These are phyloP conservation scores for Pseudozyma sp. DNA, from an alignment of 1,284 basidiomycete genomes.

Conservation along the genomic window DNA sequence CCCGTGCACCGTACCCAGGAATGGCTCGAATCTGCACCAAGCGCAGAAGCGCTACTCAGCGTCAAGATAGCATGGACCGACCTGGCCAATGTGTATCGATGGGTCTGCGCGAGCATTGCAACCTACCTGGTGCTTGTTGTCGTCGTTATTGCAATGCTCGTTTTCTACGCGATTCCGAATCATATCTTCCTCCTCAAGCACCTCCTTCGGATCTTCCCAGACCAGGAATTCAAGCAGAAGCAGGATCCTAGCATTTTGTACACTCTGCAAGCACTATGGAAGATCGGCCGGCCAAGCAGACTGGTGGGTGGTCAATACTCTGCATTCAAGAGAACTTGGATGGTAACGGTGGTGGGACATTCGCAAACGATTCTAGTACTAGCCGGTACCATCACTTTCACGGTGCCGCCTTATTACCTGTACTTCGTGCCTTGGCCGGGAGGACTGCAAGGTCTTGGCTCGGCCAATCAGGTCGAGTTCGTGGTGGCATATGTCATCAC, in stretches of 20 bases:
- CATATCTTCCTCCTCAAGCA: slow-evolving; percentile 25
- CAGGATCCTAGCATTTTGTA: background rate
- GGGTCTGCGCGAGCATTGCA: slow-evolving; percentile 4
- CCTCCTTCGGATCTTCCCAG: slow-evolving; percentile 20
- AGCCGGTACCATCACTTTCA: background rate
- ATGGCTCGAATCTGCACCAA: slow-evolving; percentile 11
- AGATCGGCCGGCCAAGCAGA: slow-evolving; percentile 9
- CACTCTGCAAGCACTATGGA: slow-evolving; percentile 3
- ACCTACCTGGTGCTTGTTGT: slow-evolving; percentile 18
- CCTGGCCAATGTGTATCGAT: slow-evolving; percentile 12
- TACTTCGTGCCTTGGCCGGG: slow-evolving; percentile 11
- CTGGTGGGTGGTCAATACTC: slow-evolving; percentile 5
- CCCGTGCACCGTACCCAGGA: background rate
- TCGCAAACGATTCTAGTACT: slow-evolving; percentile 4
- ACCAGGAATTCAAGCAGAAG: background rate
- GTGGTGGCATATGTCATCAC: slow-evolving; percentile 15
- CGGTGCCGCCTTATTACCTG: slow-evolving; percentile 5
- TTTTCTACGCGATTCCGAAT: slow-evolving; percentile 17
- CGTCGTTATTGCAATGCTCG: background rate
- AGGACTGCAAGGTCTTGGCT: background rate
- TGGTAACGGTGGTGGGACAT: slow-evolving; percentile 23
- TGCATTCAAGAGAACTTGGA: slow-evolving; percentile 27
- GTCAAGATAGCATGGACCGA: slow-evolving; percentile 1
- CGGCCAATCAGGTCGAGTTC: slow-evolving; percentile 16
- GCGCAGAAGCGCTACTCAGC: background rate